phyloP scores from a whole-genome alignment of 495 filamentous ascomycete species.

The Choiromyces venosus region DNA sequence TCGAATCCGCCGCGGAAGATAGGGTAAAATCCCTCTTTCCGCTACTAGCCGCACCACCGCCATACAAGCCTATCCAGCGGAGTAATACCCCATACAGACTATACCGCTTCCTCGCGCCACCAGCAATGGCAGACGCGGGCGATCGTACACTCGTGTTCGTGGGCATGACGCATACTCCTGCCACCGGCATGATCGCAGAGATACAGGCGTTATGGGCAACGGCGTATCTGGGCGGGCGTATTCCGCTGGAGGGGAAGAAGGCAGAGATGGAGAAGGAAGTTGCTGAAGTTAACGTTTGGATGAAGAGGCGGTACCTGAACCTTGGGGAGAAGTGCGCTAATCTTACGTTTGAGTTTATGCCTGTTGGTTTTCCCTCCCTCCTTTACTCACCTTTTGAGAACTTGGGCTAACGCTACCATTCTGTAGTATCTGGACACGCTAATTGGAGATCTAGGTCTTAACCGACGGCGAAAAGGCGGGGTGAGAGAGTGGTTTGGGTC shows the following conservation, averaged over 20 bases:
- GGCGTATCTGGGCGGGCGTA: conserved; percentile 36
- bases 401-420: not conserved
- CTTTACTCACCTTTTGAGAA: not conserved
- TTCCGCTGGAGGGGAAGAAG: conserved; percentile 13
- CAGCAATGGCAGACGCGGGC: conserved; percentile 24
- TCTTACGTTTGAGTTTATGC: conserved; percentile 34
- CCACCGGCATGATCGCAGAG: conserved; percentile 35
- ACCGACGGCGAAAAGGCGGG: conserved; percentile 34
- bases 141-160: conserved; percentile 39
- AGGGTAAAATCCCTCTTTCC: conserved; percentile 31
- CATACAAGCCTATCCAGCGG: conserved; percentile 7
- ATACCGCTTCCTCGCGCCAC: conserved; percentile 38
- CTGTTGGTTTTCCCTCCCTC: conserved; percentile 6
- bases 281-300: conserved; percentile 23
- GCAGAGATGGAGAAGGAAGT: conserved; percentile 33
- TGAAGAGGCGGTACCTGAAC: conserved; percentile 33
- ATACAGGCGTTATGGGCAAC: conserved; percentile 39
- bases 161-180: conserved; percentile 26
- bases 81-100: conserved; percentile 38
- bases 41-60: conserved; percentile 12
- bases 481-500: conserved; percentile 43
- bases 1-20: conserved; percentile 29
- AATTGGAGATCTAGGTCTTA: conserved; percentile 38
- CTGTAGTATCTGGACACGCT: conserved; percentile 33
- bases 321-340: conserved; percentile 28